A percentile compares a stretch with the other conserved stretches of the same genome.
These are phyloP conservation scores for Trametes pubescens DNA, from an alignment of 1,284 basidiomycete species.

Conservation along the genomic window DNA sequence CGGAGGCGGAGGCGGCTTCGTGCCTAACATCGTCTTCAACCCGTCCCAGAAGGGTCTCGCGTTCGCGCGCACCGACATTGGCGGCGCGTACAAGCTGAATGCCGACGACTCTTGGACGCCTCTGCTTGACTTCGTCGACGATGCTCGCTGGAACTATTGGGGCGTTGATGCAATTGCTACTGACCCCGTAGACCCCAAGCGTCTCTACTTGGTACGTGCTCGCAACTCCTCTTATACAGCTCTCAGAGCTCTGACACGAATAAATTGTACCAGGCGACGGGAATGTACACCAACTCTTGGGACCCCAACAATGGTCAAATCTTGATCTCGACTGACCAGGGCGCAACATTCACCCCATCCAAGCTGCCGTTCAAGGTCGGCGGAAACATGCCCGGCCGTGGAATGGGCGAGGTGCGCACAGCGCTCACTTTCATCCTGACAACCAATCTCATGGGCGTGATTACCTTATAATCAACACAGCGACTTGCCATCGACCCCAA, in stretches of 20 bases:
- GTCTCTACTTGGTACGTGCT: constrained; percentile 56
- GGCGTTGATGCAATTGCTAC: constrained; percentile 71
- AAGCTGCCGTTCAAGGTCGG: constrained; percentile 68
- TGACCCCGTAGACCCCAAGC: constrained; percentile 63
- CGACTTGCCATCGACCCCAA: constrained; percentile 71
- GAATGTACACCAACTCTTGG: constrained; percentile 73
- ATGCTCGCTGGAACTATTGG: constrained; percentile 68
- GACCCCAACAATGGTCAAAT: constrained; percentile 73
- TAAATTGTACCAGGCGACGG: constrained; percentile 52
- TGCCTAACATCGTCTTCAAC: constrained; percentile 70
- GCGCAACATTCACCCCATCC: constrained; percentile 59
- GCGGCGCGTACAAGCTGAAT: constrained; percentile 70
- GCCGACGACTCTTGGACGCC: constrained; percentile 67
- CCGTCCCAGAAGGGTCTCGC: constrained; percentile 63
- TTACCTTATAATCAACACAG: constrained; percentile 40
- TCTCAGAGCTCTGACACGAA: not conserved
- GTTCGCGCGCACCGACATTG: constrained; percentile 72
- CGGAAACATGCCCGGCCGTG: constrained; percentile 76
- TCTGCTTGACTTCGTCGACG: constrained; percentile 64
- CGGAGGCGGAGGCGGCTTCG: constrained; percentile 57
- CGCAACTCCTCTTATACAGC: too few relatives aligned
- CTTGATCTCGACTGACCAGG: constrained; percentile 66
- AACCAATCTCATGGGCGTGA: not conserved
- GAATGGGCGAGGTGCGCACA: constrained; percentile 48
- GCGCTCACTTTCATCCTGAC: too few relatives aligned